Conservation (phyloP, 164 flowering plant genomes). For the Stephania cephalantha region DNA sequence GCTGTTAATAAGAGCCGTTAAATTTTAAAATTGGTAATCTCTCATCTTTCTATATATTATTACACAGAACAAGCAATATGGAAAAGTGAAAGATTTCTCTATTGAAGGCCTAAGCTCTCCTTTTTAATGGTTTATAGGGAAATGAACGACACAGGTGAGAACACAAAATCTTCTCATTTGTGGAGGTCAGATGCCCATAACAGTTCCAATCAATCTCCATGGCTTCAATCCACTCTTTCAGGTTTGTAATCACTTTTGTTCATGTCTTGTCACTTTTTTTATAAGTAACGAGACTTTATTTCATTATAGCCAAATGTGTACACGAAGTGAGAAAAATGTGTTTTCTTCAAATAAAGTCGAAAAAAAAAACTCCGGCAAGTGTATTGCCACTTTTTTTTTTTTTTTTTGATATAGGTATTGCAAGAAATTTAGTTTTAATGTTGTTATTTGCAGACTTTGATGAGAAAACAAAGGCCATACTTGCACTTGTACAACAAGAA, state of each 20-base stretch:
- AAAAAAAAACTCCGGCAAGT: too few species aligned
- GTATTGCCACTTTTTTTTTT: too few species aligned
- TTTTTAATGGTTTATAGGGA: background rate
- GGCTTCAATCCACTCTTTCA: constrained; percentile 37
- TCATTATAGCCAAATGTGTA: too few species aligned
- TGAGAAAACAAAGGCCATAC: constrained; percentile 24
- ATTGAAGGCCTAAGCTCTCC: background rate
- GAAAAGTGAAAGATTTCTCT: background rate
- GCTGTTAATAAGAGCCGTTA: background rate
- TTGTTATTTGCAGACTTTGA: constrained; percentile 26
- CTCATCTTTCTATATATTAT: background rate
- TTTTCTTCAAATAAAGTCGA: too few species aligned
- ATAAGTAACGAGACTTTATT: too few species aligned
- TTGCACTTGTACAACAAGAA: constrained; percentile 30
- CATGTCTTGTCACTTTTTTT: too few species aligned
- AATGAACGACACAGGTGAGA: constrained; percentile 5
- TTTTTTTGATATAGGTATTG: background rate
- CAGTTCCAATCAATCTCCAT: constrained; percentile 22
- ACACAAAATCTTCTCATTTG: constrained; percentile 10
- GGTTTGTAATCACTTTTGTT: constrained; percentile 15
- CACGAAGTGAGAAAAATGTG: too few species aligned
- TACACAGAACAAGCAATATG: background rate
- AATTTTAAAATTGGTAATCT: background rate
- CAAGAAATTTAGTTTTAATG: background rate
- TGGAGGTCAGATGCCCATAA: constrained; percentile 20